These are phyloP conservation scores for Cryptosporidium ubiquitum DNA, from an alignment of 169 alveolate genomes.

Conservation along the genomic window DNA sequence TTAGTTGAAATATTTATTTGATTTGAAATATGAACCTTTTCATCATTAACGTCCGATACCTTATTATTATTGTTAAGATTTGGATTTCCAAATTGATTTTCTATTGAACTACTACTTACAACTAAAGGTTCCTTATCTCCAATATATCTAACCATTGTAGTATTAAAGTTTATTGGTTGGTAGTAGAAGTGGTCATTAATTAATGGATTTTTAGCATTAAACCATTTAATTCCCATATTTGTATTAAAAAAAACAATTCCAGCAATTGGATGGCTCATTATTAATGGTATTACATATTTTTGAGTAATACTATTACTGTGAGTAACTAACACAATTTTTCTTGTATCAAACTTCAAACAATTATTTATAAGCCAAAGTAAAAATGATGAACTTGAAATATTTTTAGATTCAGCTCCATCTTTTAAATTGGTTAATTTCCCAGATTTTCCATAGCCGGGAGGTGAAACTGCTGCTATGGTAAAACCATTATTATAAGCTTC, in stretches of 20 bases:
- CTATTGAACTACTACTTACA: background rate
- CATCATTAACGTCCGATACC: background rate
- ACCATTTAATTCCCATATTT: slow-evolving; percentile 75
- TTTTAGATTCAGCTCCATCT: background rate
- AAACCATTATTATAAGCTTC: slow-evolving; percentile 36
- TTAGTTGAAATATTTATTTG: background rate
- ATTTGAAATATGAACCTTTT: background rate
- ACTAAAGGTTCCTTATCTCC: slow-evolving; percentile 56
- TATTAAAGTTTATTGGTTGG: slow-evolving; percentile 42
- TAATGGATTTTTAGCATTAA: slow-evolving; percentile 55
- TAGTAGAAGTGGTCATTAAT: slow-evolving; percentile 62
- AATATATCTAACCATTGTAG: slow-evolving; percentile 65
- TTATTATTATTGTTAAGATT: background rate
- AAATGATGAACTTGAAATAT: slow-evolving; percentile 39
- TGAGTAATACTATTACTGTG: slow-evolving; percentile 71
- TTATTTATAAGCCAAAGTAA: slow-evolving; percentile 33
- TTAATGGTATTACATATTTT: slow-evolving; percentile 58
- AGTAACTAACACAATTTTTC: slow-evolving; percentile 30
- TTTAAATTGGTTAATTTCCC: background rate
- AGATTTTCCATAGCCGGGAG: slow-evolving; percentile 69
- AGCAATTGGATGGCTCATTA: slow-evolving; percentile 56
- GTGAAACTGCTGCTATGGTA: slow-evolving; percentile 30
- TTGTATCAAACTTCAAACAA: slow-evolving; percentile 40
- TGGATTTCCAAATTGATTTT: background rate
- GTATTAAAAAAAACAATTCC: slow-evolving; percentile 73